phyloP scores from a whole-genome alignment of 129 eudicot genomes.

The Logfia minima region DNA sequence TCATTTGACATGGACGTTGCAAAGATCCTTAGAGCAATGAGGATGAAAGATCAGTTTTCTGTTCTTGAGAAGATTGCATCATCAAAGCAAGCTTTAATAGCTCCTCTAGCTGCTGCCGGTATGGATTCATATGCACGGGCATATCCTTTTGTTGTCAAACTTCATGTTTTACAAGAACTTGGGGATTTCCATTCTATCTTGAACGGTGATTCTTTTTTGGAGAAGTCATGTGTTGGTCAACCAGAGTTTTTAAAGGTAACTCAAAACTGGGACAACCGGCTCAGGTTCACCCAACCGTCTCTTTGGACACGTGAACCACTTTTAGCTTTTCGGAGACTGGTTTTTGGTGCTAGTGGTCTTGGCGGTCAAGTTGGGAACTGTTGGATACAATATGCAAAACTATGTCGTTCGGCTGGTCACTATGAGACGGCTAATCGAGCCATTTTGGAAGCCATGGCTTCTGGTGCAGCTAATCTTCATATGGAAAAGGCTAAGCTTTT shows the following conservation, averaged over 20 bases:
- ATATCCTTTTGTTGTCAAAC: constrained; percentile 94
- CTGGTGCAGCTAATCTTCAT: constrained; percentile 85
- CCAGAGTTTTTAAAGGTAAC: constrained; percentile 58
- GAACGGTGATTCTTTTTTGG: constrained; percentile 80
- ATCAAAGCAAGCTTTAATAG: constrained; percentile 92
- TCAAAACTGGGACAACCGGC: constrained; percentile 82
- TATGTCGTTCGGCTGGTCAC: constrained; percentile 97
- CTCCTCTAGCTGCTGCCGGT: constrained; percentile 99
- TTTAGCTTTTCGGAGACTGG: constrained; percentile 89
- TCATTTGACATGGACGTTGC: constrained; percentile 95
- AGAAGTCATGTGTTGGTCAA: constrained; percentile 56
- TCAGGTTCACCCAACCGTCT: constrained; percentile 81
- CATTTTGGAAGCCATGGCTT: constrained; percentile 83
- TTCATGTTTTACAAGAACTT: constrained; percentile 83
- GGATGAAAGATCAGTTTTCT: constrained; percentile 71
- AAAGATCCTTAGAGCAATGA: constrained; percentile 83
- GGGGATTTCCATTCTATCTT: constrained; percentile 82
- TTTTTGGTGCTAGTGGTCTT: constrained; percentile 77
- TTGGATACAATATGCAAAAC: constrained; percentile 97
- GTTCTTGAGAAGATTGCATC: constrained; percentile 79
- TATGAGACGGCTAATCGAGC: constrained; percentile 98
- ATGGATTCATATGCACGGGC: constrained; percentile 99
- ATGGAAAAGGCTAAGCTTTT: constrained; percentile 98
- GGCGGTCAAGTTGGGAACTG: constrained; percentile 79
- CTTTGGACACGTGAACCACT: constrained; percentile 98